A percentile compares a stretch with the other conserved stretches of the same genome.
These are phyloP conservation scores for Penicillium psychrofluorescens DNA, from an alignment of 495 filamentous ascomycete genomes.

Conservation along the genomic window DNA sequence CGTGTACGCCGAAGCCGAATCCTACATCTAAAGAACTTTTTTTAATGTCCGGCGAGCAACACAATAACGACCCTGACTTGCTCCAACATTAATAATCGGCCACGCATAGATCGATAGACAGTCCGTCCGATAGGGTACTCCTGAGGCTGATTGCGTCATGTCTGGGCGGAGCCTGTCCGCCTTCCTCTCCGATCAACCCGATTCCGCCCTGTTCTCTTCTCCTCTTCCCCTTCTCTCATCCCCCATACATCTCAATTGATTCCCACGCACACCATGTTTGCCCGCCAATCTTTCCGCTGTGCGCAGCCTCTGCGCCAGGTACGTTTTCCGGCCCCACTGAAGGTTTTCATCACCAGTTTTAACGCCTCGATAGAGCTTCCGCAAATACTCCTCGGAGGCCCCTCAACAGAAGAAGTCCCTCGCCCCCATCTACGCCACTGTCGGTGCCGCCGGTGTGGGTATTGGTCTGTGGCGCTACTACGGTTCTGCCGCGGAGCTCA, in stretches of 20 bases:
- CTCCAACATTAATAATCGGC: no score
- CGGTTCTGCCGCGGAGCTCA: slow-evolving; percentile 25
- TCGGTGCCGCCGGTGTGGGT: slow-evolving; percentile 35
- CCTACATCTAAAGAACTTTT: no score
- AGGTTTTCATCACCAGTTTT: neutral
- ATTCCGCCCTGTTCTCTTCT: slow-evolving; percentile 15
- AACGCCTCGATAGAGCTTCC: slow-evolving; percentile 30
- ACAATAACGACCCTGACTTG: no score
- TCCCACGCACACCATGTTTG: slow-evolving; percentile 33
- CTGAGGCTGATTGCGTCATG: slow-evolving; percentile 12
- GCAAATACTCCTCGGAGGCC: slow-evolving; percentile 44
- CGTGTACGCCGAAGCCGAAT: no score
- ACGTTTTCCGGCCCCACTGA: slow-evolving; percentile 3
- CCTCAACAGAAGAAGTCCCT: slow-evolving; percentile 35
- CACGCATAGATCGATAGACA: no score
- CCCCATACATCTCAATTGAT: slow-evolving; percentile 5
- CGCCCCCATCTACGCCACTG: slow-evolving; percentile 31
- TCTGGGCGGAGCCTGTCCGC: slow-evolving; percentile 13
- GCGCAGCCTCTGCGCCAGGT: slow-evolving; percentile 45
- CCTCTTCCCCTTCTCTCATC: slow-evolving; percentile 4
- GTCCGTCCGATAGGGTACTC: no score
- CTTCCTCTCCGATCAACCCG: slow-evolving; percentile 20
- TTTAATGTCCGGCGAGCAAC: no score
- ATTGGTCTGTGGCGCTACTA: slow-evolving; percentile 38
- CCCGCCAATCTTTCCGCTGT: slow-evolving; percentile 40